Percentiles rank a stretch among this genome's conserved stretches.
Evolutionary conservation across 768 basidiomycete genomes (phyloP).

Genomic region (Neoboletus subvelutipes): DNA sequence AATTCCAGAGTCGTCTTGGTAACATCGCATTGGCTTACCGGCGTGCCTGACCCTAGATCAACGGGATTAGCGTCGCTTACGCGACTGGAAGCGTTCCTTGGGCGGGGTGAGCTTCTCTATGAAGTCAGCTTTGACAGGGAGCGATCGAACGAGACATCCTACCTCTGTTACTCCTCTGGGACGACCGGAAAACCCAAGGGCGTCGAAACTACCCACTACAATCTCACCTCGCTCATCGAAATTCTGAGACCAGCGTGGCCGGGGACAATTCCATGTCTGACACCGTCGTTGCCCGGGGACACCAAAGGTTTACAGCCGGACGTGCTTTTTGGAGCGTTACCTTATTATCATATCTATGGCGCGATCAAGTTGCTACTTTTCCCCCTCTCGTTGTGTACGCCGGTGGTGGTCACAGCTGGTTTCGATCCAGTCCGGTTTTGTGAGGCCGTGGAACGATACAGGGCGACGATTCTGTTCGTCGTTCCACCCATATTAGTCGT

Average conservation of each 20-base stretch:
- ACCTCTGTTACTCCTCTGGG: conserved; percentile 65
- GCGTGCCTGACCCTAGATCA: conserved; percentile 30
- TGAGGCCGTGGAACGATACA: conserved; percentile 62
- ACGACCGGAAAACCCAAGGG: conserved; percentile 82
- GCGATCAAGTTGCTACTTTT: conserved; percentile 62
- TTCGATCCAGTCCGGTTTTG: conserved; percentile 76
- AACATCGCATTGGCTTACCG: conserved; percentile 45
- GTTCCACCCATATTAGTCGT: conserved; percentile 86
- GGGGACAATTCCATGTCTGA: conserved; percentile 29
- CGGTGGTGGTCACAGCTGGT: conserved; percentile 57
- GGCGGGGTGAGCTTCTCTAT: conserved; percentile 43
- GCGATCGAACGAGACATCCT: conserved; percentile 55
- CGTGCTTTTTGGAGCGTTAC: conserved; percentile 61
- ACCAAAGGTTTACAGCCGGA: conserved; percentile 33
- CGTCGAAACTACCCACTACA: conserved; percentile 66
- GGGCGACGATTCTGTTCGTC: conserved; percentile 53
- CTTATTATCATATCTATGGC: conserved; percentile 57
- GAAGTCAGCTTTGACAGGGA: conserved; percentile 59
- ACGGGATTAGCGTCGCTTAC: conserved; percentile 38
- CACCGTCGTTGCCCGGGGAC: conserved; percentile 9
- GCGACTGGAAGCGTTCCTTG: conserved; percentile 50
- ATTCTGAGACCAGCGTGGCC: conserved; percentile 50
- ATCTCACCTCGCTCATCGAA: conserved; percentile 58
- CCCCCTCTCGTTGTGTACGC: conserved; percentile 49
- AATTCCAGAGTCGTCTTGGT: conserved; percentile 57